Evolutionary conservation across 2,329 filamentous ascomycete species (phyloP).

Genomic region (Lojkania enalia): DNA sequence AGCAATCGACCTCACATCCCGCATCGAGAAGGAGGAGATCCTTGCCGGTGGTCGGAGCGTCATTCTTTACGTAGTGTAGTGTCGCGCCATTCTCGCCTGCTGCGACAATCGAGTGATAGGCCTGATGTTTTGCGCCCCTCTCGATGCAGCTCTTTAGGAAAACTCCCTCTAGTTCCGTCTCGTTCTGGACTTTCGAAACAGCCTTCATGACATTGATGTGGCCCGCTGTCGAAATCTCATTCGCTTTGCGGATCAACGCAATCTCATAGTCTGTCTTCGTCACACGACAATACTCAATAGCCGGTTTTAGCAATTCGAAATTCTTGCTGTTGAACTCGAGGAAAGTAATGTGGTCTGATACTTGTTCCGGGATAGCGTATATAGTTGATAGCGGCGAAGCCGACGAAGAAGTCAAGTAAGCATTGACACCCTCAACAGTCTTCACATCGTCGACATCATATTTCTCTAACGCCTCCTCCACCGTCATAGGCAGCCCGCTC

Average conservation of each 20-base stretch:
- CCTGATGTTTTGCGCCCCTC: constrained; percentile 76
- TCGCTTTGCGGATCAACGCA: constrained; percentile 77
- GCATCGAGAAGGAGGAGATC: constrained; percentile 83
- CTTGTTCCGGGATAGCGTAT: constrained; percentile 77
- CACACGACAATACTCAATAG: constrained; percentile 79
- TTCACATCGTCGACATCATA: constrained; percentile 68
- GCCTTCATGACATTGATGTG: constrained; percentile 70
- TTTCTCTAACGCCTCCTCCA: constrained; percentile 71
- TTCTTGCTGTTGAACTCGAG: constrained; percentile 70
- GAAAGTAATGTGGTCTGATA: constrained; percentile 73
- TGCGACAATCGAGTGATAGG: constrained; percentile 86
- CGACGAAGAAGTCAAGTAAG: constrained; percentile 63
- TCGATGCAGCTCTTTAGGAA: constrained; percentile 78
- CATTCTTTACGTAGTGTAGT: constrained; percentile 75
- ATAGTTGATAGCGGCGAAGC: constrained; percentile 57
- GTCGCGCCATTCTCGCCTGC: constrained; percentile 79
- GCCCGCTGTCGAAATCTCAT: constrained; percentile 74
- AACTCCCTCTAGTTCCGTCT: constrained; percentile 79
- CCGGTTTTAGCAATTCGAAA: constrained; percentile 56
- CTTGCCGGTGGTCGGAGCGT: constrained; percentile 57
- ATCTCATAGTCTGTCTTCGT: constrained; percentile 88
- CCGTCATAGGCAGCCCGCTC: constrained; percentile 81
- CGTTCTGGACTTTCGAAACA: constrained; percentile 69
- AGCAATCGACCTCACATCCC: constrained; percentile 61
- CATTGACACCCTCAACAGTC: constrained; percentile 73